These are phyloP conservation scores for Osmanthus fragrans DNA, from an alignment of 257 asterid genomes.

Conservation along the genomic window DNA sequence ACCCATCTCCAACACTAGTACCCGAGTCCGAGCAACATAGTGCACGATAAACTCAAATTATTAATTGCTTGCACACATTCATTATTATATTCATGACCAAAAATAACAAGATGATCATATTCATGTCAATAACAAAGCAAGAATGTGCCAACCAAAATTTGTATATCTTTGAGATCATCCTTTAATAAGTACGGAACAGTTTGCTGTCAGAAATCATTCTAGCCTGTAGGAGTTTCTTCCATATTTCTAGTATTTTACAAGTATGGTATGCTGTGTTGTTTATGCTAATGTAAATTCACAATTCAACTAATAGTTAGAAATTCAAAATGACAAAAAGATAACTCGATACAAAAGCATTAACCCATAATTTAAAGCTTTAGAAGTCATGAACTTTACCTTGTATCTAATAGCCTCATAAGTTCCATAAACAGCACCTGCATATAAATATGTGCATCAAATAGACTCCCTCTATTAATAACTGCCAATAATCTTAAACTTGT, in stretches of 20 bases:
- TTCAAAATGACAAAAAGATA: not conserved
- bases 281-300: not conserved
- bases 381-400: conserved; percentile 30
- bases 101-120: not conserved
- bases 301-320: not conserved
- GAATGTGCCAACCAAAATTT: not conserved
- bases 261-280: not conserved
- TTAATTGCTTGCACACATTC: not conserved
- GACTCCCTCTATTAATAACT: not conserved
- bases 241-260: not conserved
- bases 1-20: too few species aligned
- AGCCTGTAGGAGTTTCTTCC: not conserved
- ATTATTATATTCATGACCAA: not conserved
- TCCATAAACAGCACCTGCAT: conserved; percentile 46
- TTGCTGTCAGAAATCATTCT: not conserved
- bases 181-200: not conserved
- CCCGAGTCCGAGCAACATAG: not conserved
- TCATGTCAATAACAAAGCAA: not conserved
- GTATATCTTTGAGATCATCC: not conserved
- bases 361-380: not conserved
- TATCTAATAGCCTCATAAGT: conserved; percentile 41
- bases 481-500: not conserved
- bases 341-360: not conserved
- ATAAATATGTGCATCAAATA: conserved; percentile 12
- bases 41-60: not conserved